Base-by-base conservation (phyloP, 371 early-diverging fungal genomes). In the Mycotypha africana region DNA sequence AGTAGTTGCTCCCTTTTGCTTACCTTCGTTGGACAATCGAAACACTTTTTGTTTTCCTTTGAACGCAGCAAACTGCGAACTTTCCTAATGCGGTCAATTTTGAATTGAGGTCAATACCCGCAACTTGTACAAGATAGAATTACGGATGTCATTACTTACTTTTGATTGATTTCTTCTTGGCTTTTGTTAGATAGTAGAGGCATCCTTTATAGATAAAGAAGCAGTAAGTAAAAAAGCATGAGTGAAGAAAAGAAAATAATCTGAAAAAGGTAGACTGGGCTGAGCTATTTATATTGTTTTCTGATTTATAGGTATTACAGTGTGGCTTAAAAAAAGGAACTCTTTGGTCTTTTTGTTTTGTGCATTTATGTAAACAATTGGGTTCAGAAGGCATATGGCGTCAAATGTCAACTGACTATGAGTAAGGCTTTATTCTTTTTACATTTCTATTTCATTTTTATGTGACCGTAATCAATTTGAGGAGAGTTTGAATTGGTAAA, bases 21-120 rank as follows among this genome's bases (percentile, higher is more conserved):
- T 68, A 77, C 80, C 73, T 75, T 81, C 53, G 76, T 74, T 16
- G 77, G 73, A 28, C 80, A 77, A 58, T 79, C 78, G 43, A 79
- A 78, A 56, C 81, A 80, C 53, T 78, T 76, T 58, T 74, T 75
- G 67, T 78, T 78, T 44, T 66, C 76, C 16, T 73, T 70, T 30
- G 68, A 44, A 23, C 51, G 48, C 12, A 67, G 39, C 20, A 62
- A 42, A 10, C 53, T 57, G 35, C 56, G 47, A 4, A 67, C 52
- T 51, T 51, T 48, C 45, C 62, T 62, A 46, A 28, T 6, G 30
- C 30, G 12, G 6, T 28, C 6, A 28, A 12, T 28, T 28, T 12
- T 8, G 30, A 12, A n/a, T n/a, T n/a, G n/a, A n/a, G n/a, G n/a
- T n/a, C n/a, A n/a, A n/a, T n/a, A n/a, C n/a, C n/a, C n/a, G n/a